phyloP scores from a whole-genome alignment of 495 filamentous ascomycete species.

The Achaetomiella virescens region DNA sequence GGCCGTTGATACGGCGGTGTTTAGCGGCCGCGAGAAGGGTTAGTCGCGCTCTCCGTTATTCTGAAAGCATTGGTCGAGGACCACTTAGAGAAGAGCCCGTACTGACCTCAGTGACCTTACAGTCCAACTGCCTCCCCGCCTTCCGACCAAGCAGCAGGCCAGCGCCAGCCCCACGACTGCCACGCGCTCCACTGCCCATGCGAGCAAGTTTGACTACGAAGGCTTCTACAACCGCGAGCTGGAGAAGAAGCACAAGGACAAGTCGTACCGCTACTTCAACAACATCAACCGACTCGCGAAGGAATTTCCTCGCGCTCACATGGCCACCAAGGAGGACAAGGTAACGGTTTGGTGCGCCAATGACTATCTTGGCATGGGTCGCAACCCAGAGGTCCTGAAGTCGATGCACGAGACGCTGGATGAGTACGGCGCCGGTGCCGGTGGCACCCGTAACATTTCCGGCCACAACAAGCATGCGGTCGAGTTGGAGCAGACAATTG shows the following conservation, averaged over 20 bases:
- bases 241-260: conserved; percentile 99
- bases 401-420: conserved; percentile 93
- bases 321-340: conserved; percentile 73
- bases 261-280: conserved; percentile 99
- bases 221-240: conserved; percentile 81
- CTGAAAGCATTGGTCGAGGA: background rate
- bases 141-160: conserved; percentile 31
- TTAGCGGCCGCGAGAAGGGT: conserved; percentile 53
- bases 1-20: conserved; percentile 56
- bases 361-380: conserved; percentile 96
- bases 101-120: conserved; percentile 16
- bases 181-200: conserved; percentile 19
- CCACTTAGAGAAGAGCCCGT: background rate
- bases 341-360: conserved; percentile 99
- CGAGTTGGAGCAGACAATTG: conserved; percentile 72
- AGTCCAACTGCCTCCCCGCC: conserved; percentile 37
- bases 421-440: conserved; percentile 89
- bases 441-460: conserved; percentile 94
- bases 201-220: conserved; percentile 76
- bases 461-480: conserved; percentile 96
- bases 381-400: conserved; percentile 79
- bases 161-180: conserved; percentile 12
- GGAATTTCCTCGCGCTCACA: conserved; percentile 93
- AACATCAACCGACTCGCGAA: conserved; percentile 98
- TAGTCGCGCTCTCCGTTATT: conserved; percentile 11